A percentile compares a stretch with the other conserved stretches of the same genome.
These are phyloP conservation scores for Knoxdaviesia proteae DNA, from an alignment of 2,329 filamentous ascomycete species.

Conservation along the genomic window DNA sequence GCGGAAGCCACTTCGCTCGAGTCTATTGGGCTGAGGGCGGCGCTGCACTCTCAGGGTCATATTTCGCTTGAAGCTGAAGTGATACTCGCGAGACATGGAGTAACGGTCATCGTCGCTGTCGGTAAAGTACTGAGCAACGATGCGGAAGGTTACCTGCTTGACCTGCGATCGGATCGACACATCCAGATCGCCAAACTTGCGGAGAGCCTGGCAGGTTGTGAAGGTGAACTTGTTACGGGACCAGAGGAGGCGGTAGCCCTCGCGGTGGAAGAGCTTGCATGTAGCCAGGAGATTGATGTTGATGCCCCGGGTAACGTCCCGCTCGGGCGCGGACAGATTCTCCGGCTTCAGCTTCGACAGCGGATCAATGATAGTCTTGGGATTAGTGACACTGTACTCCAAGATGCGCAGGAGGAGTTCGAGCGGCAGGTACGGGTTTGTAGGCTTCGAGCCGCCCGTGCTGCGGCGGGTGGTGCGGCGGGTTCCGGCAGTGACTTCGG, in stretches of 20 bases:
- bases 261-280: constrained; percentile 25
- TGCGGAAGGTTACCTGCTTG: constrained; percentile 24
- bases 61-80: constrained; percentile 19
- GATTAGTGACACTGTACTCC: constrained; percentile 26
- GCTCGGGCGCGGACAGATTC: constrained; percentile 21
- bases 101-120: constrained; percentile 18
- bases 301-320: constrained; percentile 16
- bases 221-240: constrained; percentile 31
- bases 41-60: constrained; percentile 19
- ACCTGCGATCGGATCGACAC: constrained; percentile 20
- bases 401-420: constrained; percentile 32
- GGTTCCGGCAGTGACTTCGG: constrained; percentile 6
- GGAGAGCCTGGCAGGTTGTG: constrained; percentile 27
- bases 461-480: not conserved
- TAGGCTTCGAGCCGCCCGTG: not conserved
- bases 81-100: constrained; percentile 14
- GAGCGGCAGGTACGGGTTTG: constrained; percentile 22
- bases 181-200: constrained; percentile 25
- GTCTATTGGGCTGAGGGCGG: constrained; percentile 21
- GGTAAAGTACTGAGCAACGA: constrained; percentile 35
- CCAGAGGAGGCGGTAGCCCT: constrained; percentile 30
- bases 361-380: constrained; percentile 30
- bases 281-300: constrained; percentile 30
- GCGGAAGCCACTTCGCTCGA: constrained; percentile 29
- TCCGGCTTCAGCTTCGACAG: constrained; percentile 22